Evolutionary conservation across 2,329 filamentous ascomycete genomes (phyloP).

Genomic region (Lachnellula arida): DNA sequence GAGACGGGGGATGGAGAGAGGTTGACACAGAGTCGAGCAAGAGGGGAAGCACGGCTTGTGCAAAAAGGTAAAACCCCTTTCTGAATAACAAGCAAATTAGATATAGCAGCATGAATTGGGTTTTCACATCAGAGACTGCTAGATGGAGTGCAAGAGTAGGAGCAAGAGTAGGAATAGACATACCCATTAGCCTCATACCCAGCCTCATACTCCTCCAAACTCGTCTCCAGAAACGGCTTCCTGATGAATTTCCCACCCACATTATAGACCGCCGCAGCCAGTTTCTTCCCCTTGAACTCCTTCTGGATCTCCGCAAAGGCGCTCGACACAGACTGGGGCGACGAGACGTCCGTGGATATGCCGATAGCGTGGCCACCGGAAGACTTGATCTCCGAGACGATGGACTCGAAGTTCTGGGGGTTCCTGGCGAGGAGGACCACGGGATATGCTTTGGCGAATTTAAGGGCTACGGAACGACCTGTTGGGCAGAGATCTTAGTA

Average conservation of each 20-base stretch:
- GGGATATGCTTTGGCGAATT: conserved; percentile 61
- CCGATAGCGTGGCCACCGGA: conserved; percentile 66
- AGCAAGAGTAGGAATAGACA: conserved; percentile 21
- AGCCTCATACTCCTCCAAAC: conserved; percentile 43
- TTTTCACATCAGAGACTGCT: too few species aligned
- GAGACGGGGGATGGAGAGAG: conserved; percentile 62
- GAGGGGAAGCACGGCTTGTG: conserved; percentile 64
- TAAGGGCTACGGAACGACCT: conserved; percentile 48
- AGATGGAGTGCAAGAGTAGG: background rate
- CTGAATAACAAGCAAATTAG: conserved; percentile 4
- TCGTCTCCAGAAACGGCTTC: conserved; percentile 57
- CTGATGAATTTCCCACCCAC: conserved; percentile 45
- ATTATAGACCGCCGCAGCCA: conserved; percentile 68
- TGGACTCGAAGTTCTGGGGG: conserved; percentile 58
- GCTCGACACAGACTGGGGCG: conserved; percentile 44
- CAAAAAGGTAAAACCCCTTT: conserved; percentile 68
- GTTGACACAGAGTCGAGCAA: conserved; percentile 56
- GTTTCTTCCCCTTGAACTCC: conserved; percentile 49
- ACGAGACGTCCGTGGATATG: conserved; percentile 61
- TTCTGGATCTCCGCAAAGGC: conserved; percentile 61
- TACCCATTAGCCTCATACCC: conserved; percentile 47
- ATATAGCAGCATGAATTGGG: conserved; percentile 1
- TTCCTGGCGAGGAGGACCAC: conserved; percentile 71
- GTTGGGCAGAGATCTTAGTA: background rate
- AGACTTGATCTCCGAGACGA: conserved; percentile 64